Evolutionary conservation across 2,329 filamentous ascomycete genomes (phyloP).

Genomic region (Drechslerella coelobrocha): DNA sequence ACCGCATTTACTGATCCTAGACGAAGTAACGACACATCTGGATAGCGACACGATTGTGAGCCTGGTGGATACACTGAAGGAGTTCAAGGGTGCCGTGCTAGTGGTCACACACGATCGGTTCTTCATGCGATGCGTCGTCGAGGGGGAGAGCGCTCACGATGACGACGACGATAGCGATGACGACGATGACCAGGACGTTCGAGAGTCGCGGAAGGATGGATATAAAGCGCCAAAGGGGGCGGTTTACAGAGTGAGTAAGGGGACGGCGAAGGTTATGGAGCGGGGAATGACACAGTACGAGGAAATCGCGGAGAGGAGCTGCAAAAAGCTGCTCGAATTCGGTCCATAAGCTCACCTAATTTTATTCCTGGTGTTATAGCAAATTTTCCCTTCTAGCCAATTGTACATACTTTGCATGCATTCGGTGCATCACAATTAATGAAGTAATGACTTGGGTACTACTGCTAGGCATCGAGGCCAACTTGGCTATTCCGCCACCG

Average conservation of each 20-base stretch:
- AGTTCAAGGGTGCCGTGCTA: constrained; percentile 76
- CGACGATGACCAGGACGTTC: constrained; percentile 60
- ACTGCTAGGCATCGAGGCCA: neutral
- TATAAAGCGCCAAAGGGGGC: constrained; percentile 61
- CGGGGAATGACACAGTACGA: constrained; percentile 73
- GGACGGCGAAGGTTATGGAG: constrained; percentile 65
- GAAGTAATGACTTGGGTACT: neutral
- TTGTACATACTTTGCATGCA: neutral
- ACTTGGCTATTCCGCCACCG: constrained; percentile 61
- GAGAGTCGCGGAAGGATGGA: constrained; percentile 61
- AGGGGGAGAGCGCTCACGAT: constrained; percentile 64
- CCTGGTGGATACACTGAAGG: constrained; percentile 69
- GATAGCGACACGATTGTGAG: constrained; percentile 81
- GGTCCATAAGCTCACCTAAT: too few relatives aligned
- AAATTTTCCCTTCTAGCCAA: too few relatives aligned
- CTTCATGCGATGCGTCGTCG: constrained; percentile 76
- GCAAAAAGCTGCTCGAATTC: constrained; percentile 60
- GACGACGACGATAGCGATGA: constrained; percentile 61
- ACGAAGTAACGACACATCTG: constrained; percentile 84
- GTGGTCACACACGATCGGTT: constrained; percentile 83
- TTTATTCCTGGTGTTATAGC: too few relatives aligned
- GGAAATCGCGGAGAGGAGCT: constrained; percentile 67
- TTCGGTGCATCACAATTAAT: neutral
- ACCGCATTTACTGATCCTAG: constrained; percentile 76
- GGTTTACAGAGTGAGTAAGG: constrained; percentile 68